Evolutionary conservation across 768 basidiomycete genomes (phyloP).

Genomic region (Xerocomellus dryophilus): DNA sequence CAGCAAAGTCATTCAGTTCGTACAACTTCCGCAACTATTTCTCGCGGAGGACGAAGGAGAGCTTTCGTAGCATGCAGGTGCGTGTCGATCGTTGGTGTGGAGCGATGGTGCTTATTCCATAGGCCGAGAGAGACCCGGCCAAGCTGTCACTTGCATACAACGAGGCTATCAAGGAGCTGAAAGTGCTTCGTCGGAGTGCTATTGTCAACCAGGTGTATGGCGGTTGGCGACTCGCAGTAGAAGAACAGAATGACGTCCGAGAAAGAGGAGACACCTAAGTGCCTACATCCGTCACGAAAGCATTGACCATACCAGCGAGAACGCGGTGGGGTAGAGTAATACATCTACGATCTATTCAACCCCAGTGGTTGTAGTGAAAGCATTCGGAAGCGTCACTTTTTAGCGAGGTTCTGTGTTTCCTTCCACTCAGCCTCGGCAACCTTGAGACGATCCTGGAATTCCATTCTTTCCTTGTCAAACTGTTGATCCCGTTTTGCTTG

Average conservation of each 20-base stretch:
- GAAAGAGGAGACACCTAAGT: constrained; percentile 20
- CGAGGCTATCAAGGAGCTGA: constrained; percentile 69
- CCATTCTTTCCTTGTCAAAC: constrained; percentile 45
- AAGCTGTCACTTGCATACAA: constrained; percentile 62
- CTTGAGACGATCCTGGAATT: constrained; percentile 57
- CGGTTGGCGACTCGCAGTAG: constrained; percentile 84
- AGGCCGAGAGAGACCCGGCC: constrained; percentile 61
- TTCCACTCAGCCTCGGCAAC: constrained; percentile 51
- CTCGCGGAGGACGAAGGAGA: constrained; percentile 61
- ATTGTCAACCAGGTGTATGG: constrained; percentile 89
- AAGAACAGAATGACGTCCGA: constrained; percentile 44
- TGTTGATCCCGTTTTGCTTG: constrained; percentile 32
- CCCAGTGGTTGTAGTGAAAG: background rate
- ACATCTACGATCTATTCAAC: constrained; percentile 5
- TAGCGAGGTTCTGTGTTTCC: constrained; percentile 15
- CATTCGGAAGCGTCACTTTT: constrained; percentile 8
- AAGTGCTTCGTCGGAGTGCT: constrained; percentile 74
- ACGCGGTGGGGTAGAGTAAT: constrained; percentile 3
- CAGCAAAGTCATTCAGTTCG: constrained; percentile 81
- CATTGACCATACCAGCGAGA: background rate
- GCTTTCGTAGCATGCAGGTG: constrained; percentile 72
- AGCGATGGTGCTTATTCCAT: constrained; percentile 4
- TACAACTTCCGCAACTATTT: constrained; percentile 97
- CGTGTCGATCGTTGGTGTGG: background rate
- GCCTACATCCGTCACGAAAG: background rate